Evolutionary conservation across 1,284 basidiomycete species (phyloP).

Genomic region (Leccinum pachyderme): DNA sequence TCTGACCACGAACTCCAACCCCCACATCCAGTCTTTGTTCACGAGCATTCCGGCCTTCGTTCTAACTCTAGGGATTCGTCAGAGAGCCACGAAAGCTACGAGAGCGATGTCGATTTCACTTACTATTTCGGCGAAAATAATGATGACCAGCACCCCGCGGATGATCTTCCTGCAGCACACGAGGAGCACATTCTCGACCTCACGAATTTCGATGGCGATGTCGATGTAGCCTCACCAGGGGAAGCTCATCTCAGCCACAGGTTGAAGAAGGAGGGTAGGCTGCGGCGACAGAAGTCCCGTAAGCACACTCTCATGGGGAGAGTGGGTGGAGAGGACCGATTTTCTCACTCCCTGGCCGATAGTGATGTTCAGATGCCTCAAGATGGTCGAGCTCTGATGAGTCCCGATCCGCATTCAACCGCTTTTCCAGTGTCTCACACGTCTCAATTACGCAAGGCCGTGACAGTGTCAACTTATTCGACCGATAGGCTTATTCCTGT

Average conservation of each 20-base stretch:
- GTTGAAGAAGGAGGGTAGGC: slow-evolving; percentile 67
- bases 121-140: slow-evolving; percentile 43
- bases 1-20: slow-evolving; percentile 35
- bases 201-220: slow-evolving; percentile 82
- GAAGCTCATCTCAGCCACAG: slow-evolving; percentile 61
- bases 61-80: slow-evolving; percentile 31
- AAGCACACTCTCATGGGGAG: slow-evolving; percentile 28
- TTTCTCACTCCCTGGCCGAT: background rate
- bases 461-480: slow-evolving; percentile 15
- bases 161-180: slow-evolving; percentile 40
- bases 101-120: slow-evolving; percentile 45
- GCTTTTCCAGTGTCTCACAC: background rate
- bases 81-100: slow-evolving; percentile 34
- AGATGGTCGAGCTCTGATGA: background rate
- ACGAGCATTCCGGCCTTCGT: slow-evolving; percentile 6
- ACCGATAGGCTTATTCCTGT: slow-evolving; percentile 20
- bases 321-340: slow-evolving; percentile 6
- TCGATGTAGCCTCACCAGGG: slow-evolving; percentile 60
- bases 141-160: slow-evolving; percentile 30
- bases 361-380: background rate
- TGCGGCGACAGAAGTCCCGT: slow-evolving; percentile 57
- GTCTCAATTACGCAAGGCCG: slow-evolving; percentile 1
- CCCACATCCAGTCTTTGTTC: slow-evolving; percentile 43
- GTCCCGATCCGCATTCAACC: background rate
- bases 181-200: slow-evolving; percentile 64